Percentiles rank a stretch among this genome's conserved stretches.
phyloP scores from a whole-genome alignment of 192 early-diverging fungal species.

The Podila verticillata region DNA sequence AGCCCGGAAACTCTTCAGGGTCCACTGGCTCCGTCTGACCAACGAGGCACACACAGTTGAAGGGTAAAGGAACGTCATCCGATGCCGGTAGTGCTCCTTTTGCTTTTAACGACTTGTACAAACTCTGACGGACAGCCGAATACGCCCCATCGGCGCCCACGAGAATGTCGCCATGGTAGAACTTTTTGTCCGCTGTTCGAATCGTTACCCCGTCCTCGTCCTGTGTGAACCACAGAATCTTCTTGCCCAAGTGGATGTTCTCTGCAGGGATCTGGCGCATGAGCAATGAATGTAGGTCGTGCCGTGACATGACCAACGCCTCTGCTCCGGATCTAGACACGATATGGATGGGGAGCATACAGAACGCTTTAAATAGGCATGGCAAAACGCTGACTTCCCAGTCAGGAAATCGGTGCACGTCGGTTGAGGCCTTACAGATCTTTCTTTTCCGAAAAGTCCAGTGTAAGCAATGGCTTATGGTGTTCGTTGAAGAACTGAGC shows the following conservation, averaged over 20 bases:
- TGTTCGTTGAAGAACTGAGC: too few relatives aligned
- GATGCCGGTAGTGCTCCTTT: conserved; percentile 12
- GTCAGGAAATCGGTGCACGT: too few relatives aligned
- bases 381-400: too few relatives aligned
- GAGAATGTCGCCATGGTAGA: conserved; percentile 29
- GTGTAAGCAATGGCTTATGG: too few relatives aligned
- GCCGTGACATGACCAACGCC: too few relatives aligned
- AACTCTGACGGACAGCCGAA: conserved; percentile 25
- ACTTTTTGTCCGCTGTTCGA: conserved; percentile 13
- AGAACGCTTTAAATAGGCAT: too few relatives aligned
- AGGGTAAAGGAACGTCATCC: conserved; percentile 10
- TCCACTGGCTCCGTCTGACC: conserved; percentile 21
- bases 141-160: conserved; percentile 44
- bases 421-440: too few relatives aligned
- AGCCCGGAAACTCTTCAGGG: conserved; percentile 23
- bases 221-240: conserved; percentile 16
- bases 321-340: too few relatives aligned
- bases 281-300: not conserved
- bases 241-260: conserved; percentile 17
- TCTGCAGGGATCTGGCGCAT: conserved; percentile 19
- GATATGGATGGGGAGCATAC: too few relatives aligned
- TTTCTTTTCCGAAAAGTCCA: too few relatives aligned
- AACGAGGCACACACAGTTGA: conserved; percentile 16
- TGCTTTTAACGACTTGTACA: conserved; percentile 25
- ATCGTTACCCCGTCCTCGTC: conserved; percentile 19